Evolutionary conservation across 345 rosid genomes (phyloP).

Genomic region (Pugionium dolabratum): DNA sequence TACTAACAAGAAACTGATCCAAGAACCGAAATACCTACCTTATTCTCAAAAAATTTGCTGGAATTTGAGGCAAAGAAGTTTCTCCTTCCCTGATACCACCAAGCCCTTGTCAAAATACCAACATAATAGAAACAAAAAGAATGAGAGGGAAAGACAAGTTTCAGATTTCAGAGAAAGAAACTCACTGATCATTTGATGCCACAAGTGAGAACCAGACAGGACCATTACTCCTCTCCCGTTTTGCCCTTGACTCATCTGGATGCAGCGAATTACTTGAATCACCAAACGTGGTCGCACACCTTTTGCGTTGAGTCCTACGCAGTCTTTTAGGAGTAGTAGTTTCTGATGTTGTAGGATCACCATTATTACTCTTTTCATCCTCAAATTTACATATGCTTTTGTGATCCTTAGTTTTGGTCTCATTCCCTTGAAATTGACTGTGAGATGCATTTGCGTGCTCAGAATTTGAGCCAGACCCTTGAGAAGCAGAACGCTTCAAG

Average conservation of each 20-base stretch:
- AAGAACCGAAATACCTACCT: slow-evolving; percentile 49
- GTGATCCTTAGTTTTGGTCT: slow-evolving; percentile 57
- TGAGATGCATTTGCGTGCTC: slow-evolving; percentile 43
- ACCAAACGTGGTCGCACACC: slow-evolving; percentile 48
- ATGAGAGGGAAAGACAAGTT: slow-evolving; percentile 5
- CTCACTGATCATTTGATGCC: slow-evolving; percentile 89
- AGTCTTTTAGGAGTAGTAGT: slow-evolving; percentile 59
- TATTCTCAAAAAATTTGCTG: slow-evolving; percentile 76
- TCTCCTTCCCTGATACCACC: slow-evolving; percentile 73
- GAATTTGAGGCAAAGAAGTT: slow-evolving; percentile 79
- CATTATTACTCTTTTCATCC: slow-evolving; percentile 49
- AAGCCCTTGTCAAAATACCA: slow-evolving; percentile 35
- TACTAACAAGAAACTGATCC: neutral
- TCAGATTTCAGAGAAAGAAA: slow-evolving; percentile 21
- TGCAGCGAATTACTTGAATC: slow-evolving; percentile 59
- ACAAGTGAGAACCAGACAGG: slow-evolving; percentile 97
- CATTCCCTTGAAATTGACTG: slow-evolving; percentile 45
- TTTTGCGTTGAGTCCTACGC: slow-evolving; percentile 60
- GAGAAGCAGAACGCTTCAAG: slow-evolving; percentile 59
- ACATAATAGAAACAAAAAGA: neutral
- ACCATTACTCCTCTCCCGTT: slow-evolving; percentile 56
- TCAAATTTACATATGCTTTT: slow-evolving; percentile 46
- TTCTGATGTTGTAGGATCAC: slow-evolving; percentile 57
- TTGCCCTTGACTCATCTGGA: slow-evolving; percentile 51
- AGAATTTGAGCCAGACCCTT: slow-evolving; percentile 50